phyloP scores from a whole-genome alignment of 495 filamentous ascomycete genomes.

The Hypoxylon rickii region DNA sequence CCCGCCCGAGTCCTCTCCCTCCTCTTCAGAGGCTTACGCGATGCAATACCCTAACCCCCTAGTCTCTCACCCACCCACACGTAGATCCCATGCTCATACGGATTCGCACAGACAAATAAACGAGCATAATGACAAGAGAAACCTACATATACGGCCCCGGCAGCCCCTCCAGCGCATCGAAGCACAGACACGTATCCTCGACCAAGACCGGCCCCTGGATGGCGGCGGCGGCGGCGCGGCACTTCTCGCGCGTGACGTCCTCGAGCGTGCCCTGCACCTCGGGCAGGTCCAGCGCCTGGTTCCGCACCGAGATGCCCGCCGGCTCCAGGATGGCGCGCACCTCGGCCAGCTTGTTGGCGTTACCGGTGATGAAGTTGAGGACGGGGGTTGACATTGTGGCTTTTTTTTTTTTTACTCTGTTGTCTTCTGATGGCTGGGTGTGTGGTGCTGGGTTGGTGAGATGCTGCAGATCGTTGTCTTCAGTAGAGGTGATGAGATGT shows the following conservation, averaged over 20 bases:
- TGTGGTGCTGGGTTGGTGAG: too few species aligned
- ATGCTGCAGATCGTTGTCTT: too few species aligned
- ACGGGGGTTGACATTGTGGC: constrained; percentile 28
- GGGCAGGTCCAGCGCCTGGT: constrained; percentile 73
- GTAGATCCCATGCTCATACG: too few species aligned
- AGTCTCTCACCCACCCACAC: too few species aligned
- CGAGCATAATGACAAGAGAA: constrained; percentile 2
- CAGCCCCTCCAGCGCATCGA: constrained; percentile 82
- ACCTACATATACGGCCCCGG: constrained; percentile 97
- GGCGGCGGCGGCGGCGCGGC: constrained; percentile 70
- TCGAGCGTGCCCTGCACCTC: constrained; percentile 94
- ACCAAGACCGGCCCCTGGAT: constrained; percentile 86
- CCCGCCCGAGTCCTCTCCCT: not conserved
- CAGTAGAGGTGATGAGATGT: too few species aligned
- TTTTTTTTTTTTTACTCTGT: not conserved
- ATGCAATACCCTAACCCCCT: too few species aligned
- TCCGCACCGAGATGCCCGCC: constrained; percentile 69
- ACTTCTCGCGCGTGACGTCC: constrained; percentile 88
- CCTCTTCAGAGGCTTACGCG: too few species aligned
- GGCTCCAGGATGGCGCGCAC: constrained; percentile 82
- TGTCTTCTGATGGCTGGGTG: not conserved
- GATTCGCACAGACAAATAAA: too few species aligned
- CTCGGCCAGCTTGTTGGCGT: constrained; percentile 88
- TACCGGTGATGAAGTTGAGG: constrained; percentile 95
- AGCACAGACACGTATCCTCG: constrained; percentile 94